These are phyloP conservation scores for Debaryomyces udenii DNA, from an alignment of 1,139 yeast genomes.

Conservation along the genomic window DNA sequence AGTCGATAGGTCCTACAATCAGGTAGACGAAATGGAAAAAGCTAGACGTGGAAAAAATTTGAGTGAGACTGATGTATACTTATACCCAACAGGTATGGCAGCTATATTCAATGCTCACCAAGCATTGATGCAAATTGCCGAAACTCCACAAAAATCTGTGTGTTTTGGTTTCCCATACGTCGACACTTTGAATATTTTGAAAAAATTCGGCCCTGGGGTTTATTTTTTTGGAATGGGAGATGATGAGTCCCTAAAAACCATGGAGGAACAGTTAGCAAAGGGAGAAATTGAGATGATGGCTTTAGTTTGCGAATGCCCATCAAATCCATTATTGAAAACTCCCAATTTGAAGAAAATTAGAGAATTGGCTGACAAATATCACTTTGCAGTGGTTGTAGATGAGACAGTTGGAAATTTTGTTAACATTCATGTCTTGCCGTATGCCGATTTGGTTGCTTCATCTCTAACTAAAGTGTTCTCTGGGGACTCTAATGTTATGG, in stretches of 20 bases:
- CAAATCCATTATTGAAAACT: slow-evolving; percentile 84
- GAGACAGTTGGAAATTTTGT: slow-evolving; percentile 92
- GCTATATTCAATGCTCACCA: slow-evolving; percentile 84
- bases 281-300: slow-evolving; percentile 70
- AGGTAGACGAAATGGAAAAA: slow-evolving; percentile 34
- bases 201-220: slow-evolving; percentile 88
- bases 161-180: slow-evolving; percentile 96
- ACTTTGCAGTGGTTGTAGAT: slow-evolving; percentile 82
- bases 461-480: slow-evolving; percentile 91
- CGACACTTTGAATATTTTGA: slow-evolving; percentile 82
- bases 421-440: slow-evolving; percentile 80
- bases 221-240: slow-evolving; percentile 86
- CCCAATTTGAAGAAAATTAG: slow-evolving; percentile 73
- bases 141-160: slow-evolving; percentile 63
- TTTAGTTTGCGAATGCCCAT: slow-evolving; percentile 90
- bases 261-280: slow-evolving; percentile 59
- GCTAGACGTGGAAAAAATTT: slow-evolving; percentile 37
- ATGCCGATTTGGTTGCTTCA: slow-evolving; percentile 82
- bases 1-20: slow-evolving; percentile 48
- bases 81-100: slow-evolving; percentile 93
- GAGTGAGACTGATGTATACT: slow-evolving; percentile 68
- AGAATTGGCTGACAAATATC: slow-evolving; percentile 64
- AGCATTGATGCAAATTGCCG: slow-evolving; percentile 43
- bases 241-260: slow-evolving; percentile 63
- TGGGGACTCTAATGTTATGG: slow-evolving; percentile 95